These are phyloP conservation scores for Withania somnifera DNA, from an alignment of 305 asterid genomes.

Conservation along the genomic window DNA sequence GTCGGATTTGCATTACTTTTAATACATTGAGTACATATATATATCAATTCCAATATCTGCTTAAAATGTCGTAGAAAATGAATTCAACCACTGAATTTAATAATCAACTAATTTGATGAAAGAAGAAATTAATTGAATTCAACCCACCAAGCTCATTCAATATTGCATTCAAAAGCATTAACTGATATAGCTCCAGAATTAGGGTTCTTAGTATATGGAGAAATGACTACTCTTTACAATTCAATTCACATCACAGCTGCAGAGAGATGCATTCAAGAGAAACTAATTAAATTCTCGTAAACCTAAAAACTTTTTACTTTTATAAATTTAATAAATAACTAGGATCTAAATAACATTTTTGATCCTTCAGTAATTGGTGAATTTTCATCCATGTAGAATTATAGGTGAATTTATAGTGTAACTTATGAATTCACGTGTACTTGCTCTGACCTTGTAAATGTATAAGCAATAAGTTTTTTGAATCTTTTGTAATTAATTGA, in stretches of 20 bases:
- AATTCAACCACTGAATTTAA: background rate
- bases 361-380: no score
- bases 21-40: background rate
- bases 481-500: background rate
- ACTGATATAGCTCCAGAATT: constrained; percentile 3
- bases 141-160: constrained; percentile 1
- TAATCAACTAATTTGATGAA: background rate
- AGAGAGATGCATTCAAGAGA: background rate
- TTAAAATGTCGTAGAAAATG: background rate
- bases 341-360: no score
- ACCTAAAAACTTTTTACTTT: no score
- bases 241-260: background rate
- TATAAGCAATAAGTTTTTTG: no score
- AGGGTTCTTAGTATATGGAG: background rate
- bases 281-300: no score
- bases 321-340: no score
- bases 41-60: background rate
- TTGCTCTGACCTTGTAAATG: no score
- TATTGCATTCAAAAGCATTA: constrained; percentile 4
- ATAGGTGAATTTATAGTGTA: background rate
- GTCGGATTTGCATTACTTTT: background rate
- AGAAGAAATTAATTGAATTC: constrained; percentile 2
- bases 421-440: background rate
- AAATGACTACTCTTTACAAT: background rate
- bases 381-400: background rate